Evolutionary conservation across 148 eudicot genomes (phyloP).

Genomic region (Persicaria tinctoria): DNA sequence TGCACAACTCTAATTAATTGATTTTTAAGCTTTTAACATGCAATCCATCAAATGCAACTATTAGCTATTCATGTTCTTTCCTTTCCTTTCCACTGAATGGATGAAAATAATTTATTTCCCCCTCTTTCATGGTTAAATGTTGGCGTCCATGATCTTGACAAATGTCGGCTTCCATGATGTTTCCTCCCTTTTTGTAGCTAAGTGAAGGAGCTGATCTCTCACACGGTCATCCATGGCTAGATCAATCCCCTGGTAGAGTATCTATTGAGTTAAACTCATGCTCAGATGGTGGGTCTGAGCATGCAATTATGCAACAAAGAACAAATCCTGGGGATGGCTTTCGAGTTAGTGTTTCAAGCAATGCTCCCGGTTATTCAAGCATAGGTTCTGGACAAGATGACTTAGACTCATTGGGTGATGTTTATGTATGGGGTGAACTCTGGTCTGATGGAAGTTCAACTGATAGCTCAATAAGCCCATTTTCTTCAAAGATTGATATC

Average conservation of each 20-base stretch:
- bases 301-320: constrained; percentile 26
- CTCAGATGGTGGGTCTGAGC: constrained; percentile 26
- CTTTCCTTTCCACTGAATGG: not conserved
- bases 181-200: constrained; percentile 1
- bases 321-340: constrained; percentile 29
- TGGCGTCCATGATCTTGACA: not conserved
- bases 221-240: not conserved
- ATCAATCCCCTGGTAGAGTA: constrained; percentile 18
- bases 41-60: not conserved
- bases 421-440: constrained; percentile 37
- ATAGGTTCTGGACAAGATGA: constrained; percentile 32
- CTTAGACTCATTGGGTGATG: constrained; percentile 35
- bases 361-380: constrained; percentile 29
- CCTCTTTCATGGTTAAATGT: not conserved
- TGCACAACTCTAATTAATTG: not conserved
- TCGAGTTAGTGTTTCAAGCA: constrained; percentile 31
- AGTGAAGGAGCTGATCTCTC: not conserved
- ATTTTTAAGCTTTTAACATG: no score
- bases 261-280: constrained; percentile 10
- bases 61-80: not conserved
- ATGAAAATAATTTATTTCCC: not conserved
- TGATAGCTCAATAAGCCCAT: constrained; percentile 17
- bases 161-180: not conserved
- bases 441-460: constrained; percentile 23
- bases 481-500: constrained; percentile 23